A percentile compares a stretch with the other conserved stretches of the same genome.
Conservation (phyloP, 2,329 filamentous ascomycete species). For the Pestalotiopsis sp. region DNA sequence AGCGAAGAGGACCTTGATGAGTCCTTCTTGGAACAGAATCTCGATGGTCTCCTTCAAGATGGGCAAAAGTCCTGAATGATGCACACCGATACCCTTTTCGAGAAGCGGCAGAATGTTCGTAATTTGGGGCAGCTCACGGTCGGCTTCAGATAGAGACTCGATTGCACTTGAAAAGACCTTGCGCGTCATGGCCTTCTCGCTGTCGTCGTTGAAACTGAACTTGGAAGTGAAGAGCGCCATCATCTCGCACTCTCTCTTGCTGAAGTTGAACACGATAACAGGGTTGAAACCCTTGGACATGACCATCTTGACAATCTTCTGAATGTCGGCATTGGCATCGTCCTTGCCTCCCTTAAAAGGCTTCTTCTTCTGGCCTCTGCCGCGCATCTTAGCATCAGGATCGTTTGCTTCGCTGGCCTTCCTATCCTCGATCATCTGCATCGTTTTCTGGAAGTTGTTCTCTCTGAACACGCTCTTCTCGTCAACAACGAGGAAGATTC, state of each 20-base stretch:
- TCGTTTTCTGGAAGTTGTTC: conserved; percentile 96
- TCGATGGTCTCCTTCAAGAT: conserved; percentile 99
- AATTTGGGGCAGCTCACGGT: conserved; percentile 87
- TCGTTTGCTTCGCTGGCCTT: conserved; percentile 85
- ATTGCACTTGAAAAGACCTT: conserved; percentile 95
- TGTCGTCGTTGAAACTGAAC: conserved; percentile 93
- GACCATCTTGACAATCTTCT: conserved; percentile 98
- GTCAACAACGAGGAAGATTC: conserved; percentile 92
- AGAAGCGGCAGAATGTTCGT: conserved; percentile 86
- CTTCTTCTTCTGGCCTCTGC: conserved; percentile 90
- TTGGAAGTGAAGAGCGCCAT: conserved; percentile 85
- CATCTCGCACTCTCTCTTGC: conserved; percentile 93
- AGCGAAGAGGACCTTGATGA: conserved; percentile 97
- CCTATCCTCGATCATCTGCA: conserved; percentile 85
- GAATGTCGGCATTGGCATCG: conserved; percentile 78
- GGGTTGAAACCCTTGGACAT: conserved; percentile 97
- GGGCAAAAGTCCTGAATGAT: conserved; percentile 92
- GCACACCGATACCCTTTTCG: conserved; percentile 90
- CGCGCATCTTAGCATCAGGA: conserved; percentile 77
- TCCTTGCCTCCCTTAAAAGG: conserved; percentile 84
- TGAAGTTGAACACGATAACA: conserved; percentile 99
- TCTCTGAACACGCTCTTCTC: conserved; percentile 96
- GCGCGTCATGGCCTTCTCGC: conserved; percentile 90
- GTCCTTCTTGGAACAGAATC: conserved; percentile 95
- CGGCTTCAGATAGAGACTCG: conserved; percentile 88